phyloP scores from a whole-genome alignment of 2,329 filamentous ascomycete genomes.

The Aspergillus calidoustus region DNA sequence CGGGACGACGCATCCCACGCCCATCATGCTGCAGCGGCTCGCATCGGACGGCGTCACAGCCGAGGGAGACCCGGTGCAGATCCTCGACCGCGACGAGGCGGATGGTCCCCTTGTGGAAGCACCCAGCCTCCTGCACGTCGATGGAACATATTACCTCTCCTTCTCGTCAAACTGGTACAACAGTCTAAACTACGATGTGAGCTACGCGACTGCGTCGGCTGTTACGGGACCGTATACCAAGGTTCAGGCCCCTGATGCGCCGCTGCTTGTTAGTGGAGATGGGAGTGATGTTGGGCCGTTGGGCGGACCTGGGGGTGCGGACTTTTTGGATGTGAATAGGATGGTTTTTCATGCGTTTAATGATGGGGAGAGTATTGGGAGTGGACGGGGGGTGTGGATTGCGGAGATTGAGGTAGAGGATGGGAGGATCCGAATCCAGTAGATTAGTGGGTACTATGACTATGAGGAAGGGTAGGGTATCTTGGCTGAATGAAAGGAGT shows the following conservation, averaged over 20 bases:
- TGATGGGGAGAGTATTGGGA: constrained; percentile 25
- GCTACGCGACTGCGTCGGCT: constrained; percentile 54
- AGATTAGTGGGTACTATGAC: not conserved
- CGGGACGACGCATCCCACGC: constrained; percentile 30
- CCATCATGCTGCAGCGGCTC: constrained; percentile 48
- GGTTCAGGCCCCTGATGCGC: constrained; percentile 27
- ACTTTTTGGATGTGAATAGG: constrained; percentile 31
- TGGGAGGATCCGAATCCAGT: constrained; percentile 11
- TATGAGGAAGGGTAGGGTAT: not conserved
- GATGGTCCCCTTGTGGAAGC: constrained; percentile 67
- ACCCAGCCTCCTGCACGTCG: constrained; percentile 55
- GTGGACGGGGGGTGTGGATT: constrained; percentile 29
- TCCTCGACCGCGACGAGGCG: constrained; percentile 65
- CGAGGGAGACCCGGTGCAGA: constrained; percentile 57
- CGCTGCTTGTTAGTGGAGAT: constrained; percentile 33
- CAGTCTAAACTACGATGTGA: constrained; percentile 57
- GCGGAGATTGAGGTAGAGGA: constrained; percentile 21
- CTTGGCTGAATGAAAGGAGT: too few relatives aligned
- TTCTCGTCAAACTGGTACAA: constrained; percentile 65
- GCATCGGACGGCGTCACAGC: constrained; percentile 55
- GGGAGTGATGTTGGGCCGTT: constrained; percentile 29
- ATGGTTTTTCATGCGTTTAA: constrained; percentile 36
- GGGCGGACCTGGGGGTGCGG: constrained; percentile 36
- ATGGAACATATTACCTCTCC: constrained; percentile 62
- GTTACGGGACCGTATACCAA: constrained; percentile 38